Evolutionary conservation across 768 basidiomycete genomes (phyloP).

Genomic region (Russula lepida): DNA sequence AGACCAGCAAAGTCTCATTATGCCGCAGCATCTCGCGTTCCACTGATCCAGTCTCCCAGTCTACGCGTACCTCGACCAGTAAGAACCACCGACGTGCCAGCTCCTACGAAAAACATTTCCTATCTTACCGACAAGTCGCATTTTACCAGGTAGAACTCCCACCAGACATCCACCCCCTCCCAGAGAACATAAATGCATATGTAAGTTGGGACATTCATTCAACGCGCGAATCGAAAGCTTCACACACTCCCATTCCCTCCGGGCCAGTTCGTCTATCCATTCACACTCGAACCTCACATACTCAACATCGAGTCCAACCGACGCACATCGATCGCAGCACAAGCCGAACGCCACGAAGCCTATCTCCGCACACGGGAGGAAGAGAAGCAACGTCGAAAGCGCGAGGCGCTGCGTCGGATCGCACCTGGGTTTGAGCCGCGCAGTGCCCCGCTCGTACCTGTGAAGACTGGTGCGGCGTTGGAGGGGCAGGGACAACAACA

Average conservation of each 20-base stretch:
- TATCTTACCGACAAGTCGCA: not conserved
- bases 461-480: not conserved
- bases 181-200: slow-evolving; percentile 83
- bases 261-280: slow-evolving; percentile 96
- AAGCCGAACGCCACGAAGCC: slow-evolving; percentile 58
- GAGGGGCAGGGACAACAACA: not conserved
- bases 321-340: slow-evolving; percentile 53
- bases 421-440: slow-evolving; percentile 70
- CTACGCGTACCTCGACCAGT: slow-evolving; percentile 80
- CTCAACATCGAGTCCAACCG: slow-evolving; percentile 69
- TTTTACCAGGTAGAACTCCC: slow-evolving; percentile 66
- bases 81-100: slow-evolving; percentile 19
- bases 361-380: slow-evolving; percentile 64
- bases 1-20: slow-evolving; percentile 53
- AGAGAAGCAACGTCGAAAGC: slow-evolving; percentile 57
- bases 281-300: slow-evolving; percentile 84
- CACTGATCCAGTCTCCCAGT: slow-evolving; percentile 88
- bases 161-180: slow-evolving; percentile 89
- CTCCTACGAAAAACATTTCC: not conserved
- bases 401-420: slow-evolving; percentile 62
- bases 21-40: slow-evolving; percentile 62
- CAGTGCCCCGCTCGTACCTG: slow-evolving; percentile 12
- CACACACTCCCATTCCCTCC: no score
- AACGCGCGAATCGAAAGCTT: not conserved
- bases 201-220: slow-evolving; percentile 37